Base-by-base conservation (phyloP, 2,329 filamentous ascomycete species). In the Alternaria sp. region DNA sequence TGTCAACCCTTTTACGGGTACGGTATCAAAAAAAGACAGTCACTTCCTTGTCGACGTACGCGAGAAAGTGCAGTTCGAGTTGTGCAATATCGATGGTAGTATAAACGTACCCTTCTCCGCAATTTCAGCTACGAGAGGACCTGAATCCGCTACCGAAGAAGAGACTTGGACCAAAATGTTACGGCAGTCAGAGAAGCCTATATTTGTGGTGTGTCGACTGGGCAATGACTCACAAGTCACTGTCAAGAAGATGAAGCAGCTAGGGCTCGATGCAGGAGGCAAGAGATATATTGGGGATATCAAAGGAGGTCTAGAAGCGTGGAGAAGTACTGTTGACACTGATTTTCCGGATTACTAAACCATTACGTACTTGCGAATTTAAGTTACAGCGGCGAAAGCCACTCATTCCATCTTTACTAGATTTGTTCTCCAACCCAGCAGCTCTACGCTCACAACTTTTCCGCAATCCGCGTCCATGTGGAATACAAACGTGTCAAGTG, bases 151-250 rank as follows among this genome's bases (percentile, higher is more conserved):
- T 14, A 55, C 38, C 0, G 67, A 64, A 22, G 66, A 72, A 38
- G 54, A 66, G 9, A 44, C 63, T 4, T 80, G 78, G 78, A 69
- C 75, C 2, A 58, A 69, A 10, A 61, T 72, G 16, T 62, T 80
- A 3, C 68, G 67, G 25, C 61, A 60, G 16, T 62, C 76, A 0
- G 72, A 77, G 1, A 81, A 82, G 3, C 85, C 89, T 0, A 87
- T 95, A 22, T 91, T 91, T 61, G 80, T 93, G 0, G 84, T 95
- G 0, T 95, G 92, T 67, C 84, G 91, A 30, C 82, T 91, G 1
- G 92, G 92, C 0, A 92, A 94, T 64, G 92, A 95, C 75, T 94
- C 91, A 11, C 92, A 94, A 73, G 68, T 92, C 20, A 88, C 89
- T 1, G 85, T 88, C 0, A 85, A 82, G 67, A 89, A 87, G 68